phyloP scores from a whole-genome alignment of 2,329 filamentous ascomycete genomes.

The Bimuria novae-zelandiae region DNA sequence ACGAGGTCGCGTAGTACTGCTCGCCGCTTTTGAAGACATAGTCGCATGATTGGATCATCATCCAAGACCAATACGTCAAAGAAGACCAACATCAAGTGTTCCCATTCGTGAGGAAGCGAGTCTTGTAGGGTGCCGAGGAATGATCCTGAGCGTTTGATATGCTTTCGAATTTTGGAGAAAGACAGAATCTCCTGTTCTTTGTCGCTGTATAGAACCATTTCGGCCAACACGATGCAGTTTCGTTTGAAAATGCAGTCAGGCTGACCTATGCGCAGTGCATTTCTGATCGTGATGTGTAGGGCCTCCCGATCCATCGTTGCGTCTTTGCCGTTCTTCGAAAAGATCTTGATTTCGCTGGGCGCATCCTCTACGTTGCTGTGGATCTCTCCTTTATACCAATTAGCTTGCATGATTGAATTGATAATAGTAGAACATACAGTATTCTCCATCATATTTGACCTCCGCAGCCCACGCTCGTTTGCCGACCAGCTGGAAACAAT shows the following conservation, averaged over 20 bases:
- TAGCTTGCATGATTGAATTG: background rate
- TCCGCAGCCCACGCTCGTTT: conserved; percentile 72
- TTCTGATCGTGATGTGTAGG: conserved; percentile 64
- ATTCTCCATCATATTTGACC: conserved; percentile 74
- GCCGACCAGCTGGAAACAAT: conserved; percentile 70
- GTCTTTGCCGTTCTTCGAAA: conserved; percentile 91
- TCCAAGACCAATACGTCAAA: conserved; percentile 65
- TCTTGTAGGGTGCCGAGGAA: conserved; percentile 71
- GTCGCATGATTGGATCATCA: conserved; percentile 56
- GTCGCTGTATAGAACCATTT: conserved; percentile 79
- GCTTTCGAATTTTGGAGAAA: conserved; percentile 83
- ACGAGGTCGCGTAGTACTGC: conserved; percentile 63
- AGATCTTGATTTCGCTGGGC: conserved; percentile 70
- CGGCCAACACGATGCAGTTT: conserved; percentile 80
- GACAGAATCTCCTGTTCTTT: conserved; percentile 67
- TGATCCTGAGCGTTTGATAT: conserved; percentile 73
- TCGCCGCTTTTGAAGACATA: conserved; percentile 64
- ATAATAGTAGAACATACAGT: conserved; percentile 58
- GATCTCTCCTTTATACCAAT: conserved; percentile 60
- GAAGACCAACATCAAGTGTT: conserved; percentile 65
- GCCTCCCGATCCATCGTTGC: conserved; percentile 72
- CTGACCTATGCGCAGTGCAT: conserved; percentile 66
- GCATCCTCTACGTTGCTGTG: conserved; percentile 71
- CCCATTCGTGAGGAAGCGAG: conserved; percentile 61
- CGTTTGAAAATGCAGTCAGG: conserved; percentile 62